Evolutionary conservation across 1,284 basidiomycete species (phyloP).

Genomic region (Blastosporella zonata): DNA sequence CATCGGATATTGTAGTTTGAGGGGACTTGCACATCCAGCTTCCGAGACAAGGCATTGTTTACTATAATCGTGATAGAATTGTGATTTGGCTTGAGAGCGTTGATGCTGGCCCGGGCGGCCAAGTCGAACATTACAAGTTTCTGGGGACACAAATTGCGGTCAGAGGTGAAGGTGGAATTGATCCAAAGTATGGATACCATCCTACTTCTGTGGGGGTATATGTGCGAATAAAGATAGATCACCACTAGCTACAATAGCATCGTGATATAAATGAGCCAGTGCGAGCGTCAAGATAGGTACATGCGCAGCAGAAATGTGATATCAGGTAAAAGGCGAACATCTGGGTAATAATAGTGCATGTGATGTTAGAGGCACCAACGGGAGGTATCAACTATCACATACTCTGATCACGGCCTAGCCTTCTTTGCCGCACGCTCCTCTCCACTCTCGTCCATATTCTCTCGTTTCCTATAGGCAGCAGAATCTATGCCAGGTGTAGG

Average conservation of each 20-base stretch:
- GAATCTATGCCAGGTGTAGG: slow-evolving; percentile 3
- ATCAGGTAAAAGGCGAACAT: neutral
- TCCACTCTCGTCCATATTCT: slow-evolving; percentile 9
- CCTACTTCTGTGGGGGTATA: neutral
- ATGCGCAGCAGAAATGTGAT: neutral
- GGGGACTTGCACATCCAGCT: neutral
- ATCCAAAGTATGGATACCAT: neutral
- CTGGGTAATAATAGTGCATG: neutral
- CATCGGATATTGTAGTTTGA: neutral
- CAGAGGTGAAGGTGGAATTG: neutral
- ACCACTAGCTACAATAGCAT: neutral
- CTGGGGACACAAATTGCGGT: no score
- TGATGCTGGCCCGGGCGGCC: no score
- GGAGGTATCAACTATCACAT: neutral
- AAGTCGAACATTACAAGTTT: no score
- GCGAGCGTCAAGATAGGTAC: neutral
- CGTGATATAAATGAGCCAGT: neutral
- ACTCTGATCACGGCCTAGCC: slow-evolving; percentile 8
- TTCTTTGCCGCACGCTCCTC: slow-evolving; percentile 20
- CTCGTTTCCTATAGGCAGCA: slow-evolving; percentile 11
- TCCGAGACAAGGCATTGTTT: no score
- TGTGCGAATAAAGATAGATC: neutral
- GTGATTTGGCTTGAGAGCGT: no score
- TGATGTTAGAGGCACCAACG: neutral
- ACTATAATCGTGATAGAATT: no score